phyloP scores from a whole-genome alignment of 2,329 filamentous ascomycete genomes.

The Pseudogymnoascus sp. region DNA sequence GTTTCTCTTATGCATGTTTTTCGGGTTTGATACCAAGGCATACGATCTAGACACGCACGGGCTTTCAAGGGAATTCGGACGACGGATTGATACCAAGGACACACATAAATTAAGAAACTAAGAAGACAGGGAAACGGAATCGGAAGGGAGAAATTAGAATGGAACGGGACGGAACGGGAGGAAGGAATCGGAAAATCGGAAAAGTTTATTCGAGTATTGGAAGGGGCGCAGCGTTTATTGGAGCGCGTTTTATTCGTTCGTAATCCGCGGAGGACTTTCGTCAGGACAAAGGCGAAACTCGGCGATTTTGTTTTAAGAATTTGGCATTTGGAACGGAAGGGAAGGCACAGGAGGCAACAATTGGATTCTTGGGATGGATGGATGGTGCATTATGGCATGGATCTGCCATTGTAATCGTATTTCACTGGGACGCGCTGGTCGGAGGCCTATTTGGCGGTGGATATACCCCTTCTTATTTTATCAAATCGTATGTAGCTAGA shows the following conservation, averaged over 20 bases:
- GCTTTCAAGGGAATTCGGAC: constrained; percentile 8
- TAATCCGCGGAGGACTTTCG: background rate
- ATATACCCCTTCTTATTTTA: constrained; percentile 8
- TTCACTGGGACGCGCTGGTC: constrained; percentile 8
- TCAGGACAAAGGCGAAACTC: constrained; percentile 1
- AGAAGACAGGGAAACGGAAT: background rate
- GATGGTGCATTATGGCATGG: constrained; percentile 8
- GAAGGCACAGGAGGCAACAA: constrained; percentile 1
- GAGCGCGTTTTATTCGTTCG: background rate
- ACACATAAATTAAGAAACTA: background rate
- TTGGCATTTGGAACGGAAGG: background rate
- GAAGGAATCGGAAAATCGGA: background rate
- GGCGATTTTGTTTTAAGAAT: constrained; percentile 3
- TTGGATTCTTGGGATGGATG: constrained; percentile 8
- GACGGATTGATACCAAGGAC: constrained; percentile 8
- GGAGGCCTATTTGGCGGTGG: constrained; percentile 8
- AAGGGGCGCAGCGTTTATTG: constrained; percentile 4
- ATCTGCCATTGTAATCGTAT: constrained; percentile 8
- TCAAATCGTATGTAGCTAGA: constrained; percentile 1
- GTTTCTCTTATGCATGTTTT: constrained; percentile 8
- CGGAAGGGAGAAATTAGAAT: background rate
- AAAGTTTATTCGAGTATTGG: background rate
- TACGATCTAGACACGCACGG: constrained; percentile 6
- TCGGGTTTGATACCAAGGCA: constrained; percentile 1
- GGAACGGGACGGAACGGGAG: background rate